These are phyloP conservation scores for Catharanthus roseus DNA, from an alignment of 257 asterid species.

Conservation along the genomic window DNA sequence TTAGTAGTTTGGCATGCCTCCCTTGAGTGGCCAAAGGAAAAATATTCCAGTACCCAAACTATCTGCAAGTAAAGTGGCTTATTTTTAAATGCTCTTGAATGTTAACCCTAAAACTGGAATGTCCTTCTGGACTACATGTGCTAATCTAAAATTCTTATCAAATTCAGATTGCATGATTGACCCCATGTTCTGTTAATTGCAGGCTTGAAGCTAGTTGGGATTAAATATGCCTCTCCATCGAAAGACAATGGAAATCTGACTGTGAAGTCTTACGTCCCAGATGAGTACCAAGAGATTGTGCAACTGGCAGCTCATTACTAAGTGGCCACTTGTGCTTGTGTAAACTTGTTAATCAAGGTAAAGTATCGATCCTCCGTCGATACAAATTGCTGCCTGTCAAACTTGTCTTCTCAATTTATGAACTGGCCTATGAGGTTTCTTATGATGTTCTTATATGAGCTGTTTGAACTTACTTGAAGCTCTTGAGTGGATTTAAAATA, in stretches of 20 bases:
- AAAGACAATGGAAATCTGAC: constrained; percentile 41
- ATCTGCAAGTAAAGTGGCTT: background rate
- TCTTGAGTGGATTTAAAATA: too few species aligned
- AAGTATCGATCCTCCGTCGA: background rate
- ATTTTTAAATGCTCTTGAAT: background rate
- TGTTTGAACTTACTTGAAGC: background rate
- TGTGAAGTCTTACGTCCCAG: constrained; percentile 55
- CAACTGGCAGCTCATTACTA: constrained; percentile 43
- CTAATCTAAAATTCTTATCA: background rate
- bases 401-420: background rate
- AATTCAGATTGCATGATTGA: constrained; percentile 1
- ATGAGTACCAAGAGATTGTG: constrained; percentile 43
- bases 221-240: constrained; percentile 66
- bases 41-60: background rate
- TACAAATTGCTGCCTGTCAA: background rate
- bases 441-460: background rate
- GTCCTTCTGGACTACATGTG: background rate
- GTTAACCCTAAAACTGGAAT: background rate
- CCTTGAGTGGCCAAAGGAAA: background rate
- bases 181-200: constrained; percentile 18
- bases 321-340: background rate
- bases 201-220: constrained; percentile 80
- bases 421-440: background rate
- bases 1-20: background rate
- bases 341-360: background rate